Percentiles rank a stretch among this genome's conserved stretches.
Evolutionary conservation across 345 rosid genomes (phyloP).

Genomic region (Noccaea caerulescens): DNA sequence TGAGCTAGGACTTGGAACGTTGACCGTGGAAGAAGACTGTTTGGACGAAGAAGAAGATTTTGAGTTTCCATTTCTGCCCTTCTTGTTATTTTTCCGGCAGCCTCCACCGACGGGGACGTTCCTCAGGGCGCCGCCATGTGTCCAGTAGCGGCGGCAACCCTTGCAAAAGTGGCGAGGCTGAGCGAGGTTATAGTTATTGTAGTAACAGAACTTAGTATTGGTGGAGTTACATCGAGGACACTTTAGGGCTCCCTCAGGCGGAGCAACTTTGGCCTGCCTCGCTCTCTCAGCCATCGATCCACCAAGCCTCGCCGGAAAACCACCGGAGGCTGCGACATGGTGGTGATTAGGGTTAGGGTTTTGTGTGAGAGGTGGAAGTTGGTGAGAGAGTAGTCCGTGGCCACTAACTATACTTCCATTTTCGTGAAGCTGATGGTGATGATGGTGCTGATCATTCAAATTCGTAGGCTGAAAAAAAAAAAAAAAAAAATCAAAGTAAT

Average conservation of each 20-base stretch:
- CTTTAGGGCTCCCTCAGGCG: constrained; percentile 59
- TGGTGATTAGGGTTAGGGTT: constrained; percentile 45
- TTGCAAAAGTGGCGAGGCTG: constrained; percentile 90
- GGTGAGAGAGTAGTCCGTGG: constrained; percentile 42
- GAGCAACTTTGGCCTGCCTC: constrained; percentile 61
- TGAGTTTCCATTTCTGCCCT: constrained; percentile 50
- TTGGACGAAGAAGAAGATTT: constrained; percentile 53
- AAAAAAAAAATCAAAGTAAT: constrained; percentile 11
- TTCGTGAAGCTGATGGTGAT: constrained; percentile 37
- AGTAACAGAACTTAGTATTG: constrained; percentile 88
- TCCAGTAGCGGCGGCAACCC: constrained; percentile 86
- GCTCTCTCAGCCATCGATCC: constrained; percentile 79
- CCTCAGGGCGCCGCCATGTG: constrained; percentile 72
- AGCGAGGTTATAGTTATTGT: constrained; percentile 75
- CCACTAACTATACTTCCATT: constrained; percentile 42
- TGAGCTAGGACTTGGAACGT: constrained; percentile 47
- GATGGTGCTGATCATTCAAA: constrained; percentile 42
- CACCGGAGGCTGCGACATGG: constrained; percentile 39
- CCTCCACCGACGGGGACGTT: constrained; percentile 86
- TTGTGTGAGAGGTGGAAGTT: constrained; percentile 55
- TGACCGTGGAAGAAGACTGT: constrained; percentile 45
- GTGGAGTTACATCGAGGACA: constrained; percentile 81
- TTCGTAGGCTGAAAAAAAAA: constrained; percentile 45
- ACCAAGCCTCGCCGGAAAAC: constrained; percentile 46
- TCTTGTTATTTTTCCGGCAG: constrained; percentile 67